These are phyloP conservation scores for Vitis vinifera DNA, from an alignment of 164 flowering plant species.

Conservation along the genomic window DNA sequence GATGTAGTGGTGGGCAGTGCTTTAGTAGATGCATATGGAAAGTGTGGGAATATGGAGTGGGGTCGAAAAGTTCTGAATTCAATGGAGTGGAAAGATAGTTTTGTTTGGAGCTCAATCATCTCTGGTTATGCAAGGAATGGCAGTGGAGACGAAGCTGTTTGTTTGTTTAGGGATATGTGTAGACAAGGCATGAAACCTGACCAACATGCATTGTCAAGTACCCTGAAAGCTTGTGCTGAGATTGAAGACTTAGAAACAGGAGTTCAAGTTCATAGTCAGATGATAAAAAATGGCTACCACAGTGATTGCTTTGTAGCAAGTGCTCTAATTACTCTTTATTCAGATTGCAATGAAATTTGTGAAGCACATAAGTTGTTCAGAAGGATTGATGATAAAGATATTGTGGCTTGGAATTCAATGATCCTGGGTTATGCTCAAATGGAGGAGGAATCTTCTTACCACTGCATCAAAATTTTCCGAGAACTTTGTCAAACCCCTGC, in stretches of 20 bases:
- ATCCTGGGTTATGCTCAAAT: conserved; percentile 24
- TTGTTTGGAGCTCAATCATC: conserved; percentile 29
- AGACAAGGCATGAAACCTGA: conserved; percentile 24
- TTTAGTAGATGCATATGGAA: no score
- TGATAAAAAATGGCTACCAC: conserved; percentile 28
- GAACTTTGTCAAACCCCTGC: conserved; percentile 10
- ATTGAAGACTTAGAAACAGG: conserved; percentile 18
- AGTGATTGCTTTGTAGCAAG: conserved; percentile 25
- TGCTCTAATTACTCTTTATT: conserved; percentile 19
- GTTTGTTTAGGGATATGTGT: conserved; percentile 22
- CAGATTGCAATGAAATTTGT: conserved; percentile 10
- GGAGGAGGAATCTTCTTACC: conserved; percentile 12
- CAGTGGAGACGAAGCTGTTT: conserved; percentile 16
- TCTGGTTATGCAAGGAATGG: conserved; percentile 26
- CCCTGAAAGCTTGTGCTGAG: conserved; percentile 26
- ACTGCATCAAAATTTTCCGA: conserved; percentile 16
- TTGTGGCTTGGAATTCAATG: conserved; percentile 31
- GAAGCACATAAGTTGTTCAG: conserved; percentile 19
- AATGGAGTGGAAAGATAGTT: conserved; percentile 22
- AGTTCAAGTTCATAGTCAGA: conserved; percentile 18
- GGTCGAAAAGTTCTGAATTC: conserved; percentile 14
- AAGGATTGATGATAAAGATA: conserved; percentile 16
- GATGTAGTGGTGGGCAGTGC: conserved; percentile 26
- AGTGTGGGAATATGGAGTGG: conserved; percentile 1
- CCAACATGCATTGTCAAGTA: conserved; percentile 28